phyloP scores from a whole-genome alignment of 768 basidiomycete genomes.

The Solioccasus polychromus region DNA sequence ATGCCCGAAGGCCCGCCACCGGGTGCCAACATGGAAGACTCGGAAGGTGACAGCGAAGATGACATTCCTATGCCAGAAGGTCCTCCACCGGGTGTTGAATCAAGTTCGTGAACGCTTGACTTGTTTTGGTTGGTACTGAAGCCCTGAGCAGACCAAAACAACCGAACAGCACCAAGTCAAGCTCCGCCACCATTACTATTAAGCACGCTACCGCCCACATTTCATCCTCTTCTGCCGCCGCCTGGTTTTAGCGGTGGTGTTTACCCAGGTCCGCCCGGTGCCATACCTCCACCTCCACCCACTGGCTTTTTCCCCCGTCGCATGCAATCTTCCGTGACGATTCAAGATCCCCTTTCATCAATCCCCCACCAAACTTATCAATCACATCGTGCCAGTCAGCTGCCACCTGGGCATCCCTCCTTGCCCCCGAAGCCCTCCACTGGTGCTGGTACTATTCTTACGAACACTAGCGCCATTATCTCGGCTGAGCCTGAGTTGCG shows the following conservation, averaged over 20 bases:
- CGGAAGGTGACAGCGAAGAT: constrained; percentile 61
- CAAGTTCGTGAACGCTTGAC: constrained; percentile 14
- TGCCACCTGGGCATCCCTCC: constrained; percentile 38
- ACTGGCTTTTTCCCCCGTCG: constrained; percentile 65
- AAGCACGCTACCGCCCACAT: constrained; percentile 17
- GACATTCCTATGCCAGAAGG: constrained; percentile 90
- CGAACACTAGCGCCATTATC: constrained; percentile 61
- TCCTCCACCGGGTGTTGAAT: constrained; percentile 49
- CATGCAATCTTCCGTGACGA: constrained; percentile 46
- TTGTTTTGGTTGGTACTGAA: neutral
- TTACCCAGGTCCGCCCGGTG: constrained; percentile 11
- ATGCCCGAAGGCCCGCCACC: constrained; percentile 66
- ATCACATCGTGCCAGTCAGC: constrained; percentile 54
- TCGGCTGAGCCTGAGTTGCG: constrained; percentile 85
- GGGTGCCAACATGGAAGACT: constrained; percentile 35
- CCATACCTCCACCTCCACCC: constrained; percentile 43
- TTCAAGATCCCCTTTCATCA: constrained; percentile 77
- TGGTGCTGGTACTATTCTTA: constrained; percentile 39
- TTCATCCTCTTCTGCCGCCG: constrained; percentile 13
- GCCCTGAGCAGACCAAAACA: constrained; percentile 5
- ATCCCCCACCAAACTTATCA: constrained; percentile 79
- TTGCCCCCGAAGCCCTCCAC: constrained; percentile 41
- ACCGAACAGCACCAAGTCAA: constrained; percentile 1
- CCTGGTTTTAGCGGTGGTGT: constrained; percentile 12
- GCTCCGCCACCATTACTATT: constrained; percentile 18